Evolutionary conservation across 495 filamentous ascomycete genomes (phyloP).

Genomic region (Daldinia loculata): DNA sequence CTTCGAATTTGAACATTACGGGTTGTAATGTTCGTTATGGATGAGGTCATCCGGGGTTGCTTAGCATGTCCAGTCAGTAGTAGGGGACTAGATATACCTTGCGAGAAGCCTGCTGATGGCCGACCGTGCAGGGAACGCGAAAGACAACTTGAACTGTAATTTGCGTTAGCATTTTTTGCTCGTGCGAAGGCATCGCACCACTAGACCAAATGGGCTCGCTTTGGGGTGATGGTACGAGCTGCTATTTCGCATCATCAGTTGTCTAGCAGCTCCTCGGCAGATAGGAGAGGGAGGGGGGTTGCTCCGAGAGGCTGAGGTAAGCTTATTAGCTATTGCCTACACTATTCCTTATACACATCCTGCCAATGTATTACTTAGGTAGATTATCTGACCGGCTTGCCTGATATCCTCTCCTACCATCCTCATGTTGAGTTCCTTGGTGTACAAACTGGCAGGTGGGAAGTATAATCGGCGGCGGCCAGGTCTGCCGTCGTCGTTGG

Average conservation of each 20-base stretch:
- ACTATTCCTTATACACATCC: neutral
- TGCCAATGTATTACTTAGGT: neutral
- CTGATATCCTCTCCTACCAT: neutral
- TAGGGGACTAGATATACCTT: slow-evolving; percentile 1
- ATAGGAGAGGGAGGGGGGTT: neutral
- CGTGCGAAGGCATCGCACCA: neutral
- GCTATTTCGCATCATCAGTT: neutral
- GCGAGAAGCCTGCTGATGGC: slow-evolving; percentile 1
- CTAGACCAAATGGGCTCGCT: slow-evolving; percentile 14
- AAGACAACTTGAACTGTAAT: slow-evolving; percentile 10
- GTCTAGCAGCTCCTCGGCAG: neutral
- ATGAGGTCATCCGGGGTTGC: neutral
- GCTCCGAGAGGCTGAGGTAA: neutral
- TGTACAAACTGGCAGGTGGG: neutral
- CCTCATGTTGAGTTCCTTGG: neutral
- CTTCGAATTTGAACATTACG: neutral
- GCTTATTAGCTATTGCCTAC: neutral
- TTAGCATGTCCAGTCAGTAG: neutral
- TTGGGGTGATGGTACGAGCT: neutral
- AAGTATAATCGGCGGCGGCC: neutral
- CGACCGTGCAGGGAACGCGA: neutral
- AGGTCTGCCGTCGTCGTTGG: neutral
- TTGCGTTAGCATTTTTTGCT: slow-evolving; percentile 3
- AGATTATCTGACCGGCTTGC: neutral
- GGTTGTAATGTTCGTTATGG: neutral